A percentile compares a stretch with the other conserved stretches of the same genome.
phyloP scores from a whole-genome alignment of 768 basidiomycete genomes.

The Amanita muscaria region DNA sequence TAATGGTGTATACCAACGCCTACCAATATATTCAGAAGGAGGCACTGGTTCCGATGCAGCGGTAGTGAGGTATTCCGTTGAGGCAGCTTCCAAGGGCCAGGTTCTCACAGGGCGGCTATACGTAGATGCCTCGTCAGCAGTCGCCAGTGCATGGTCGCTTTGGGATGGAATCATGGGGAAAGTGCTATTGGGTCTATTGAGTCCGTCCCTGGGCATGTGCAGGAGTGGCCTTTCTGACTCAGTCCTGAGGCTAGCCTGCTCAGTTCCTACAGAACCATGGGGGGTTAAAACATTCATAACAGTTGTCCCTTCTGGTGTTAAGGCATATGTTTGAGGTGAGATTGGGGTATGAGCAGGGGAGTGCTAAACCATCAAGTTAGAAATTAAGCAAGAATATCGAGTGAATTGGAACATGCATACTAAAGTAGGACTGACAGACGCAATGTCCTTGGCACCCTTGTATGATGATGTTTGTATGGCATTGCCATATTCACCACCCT shows the following conservation, averaged over 20 bases:
- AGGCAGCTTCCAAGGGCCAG: slow-evolving; percentile 8
- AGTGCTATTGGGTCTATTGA: slow-evolving; percentile 33
- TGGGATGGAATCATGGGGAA: slow-evolving; percentile 22
- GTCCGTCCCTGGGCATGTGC: slow-evolving; percentile 45
- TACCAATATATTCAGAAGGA: slow-evolving; percentile 37
- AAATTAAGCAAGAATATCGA: slow-evolving; percentile 3
- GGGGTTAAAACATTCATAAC: slow-evolving; percentile 31
- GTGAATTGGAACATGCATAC: slow-evolving; percentile 1
- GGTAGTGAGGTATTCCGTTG: slow-evolving; percentile 38
- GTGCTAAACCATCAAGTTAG: slow-evolving; percentile 6
- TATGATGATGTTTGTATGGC: no score
- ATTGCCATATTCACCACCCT: no score
- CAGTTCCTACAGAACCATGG: slow-evolving; percentile 27
- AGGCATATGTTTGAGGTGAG: slow-evolving; percentile 18
- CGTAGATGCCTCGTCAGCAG: slow-evolving; percentile 33
- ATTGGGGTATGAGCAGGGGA: slow-evolving; percentile 15
- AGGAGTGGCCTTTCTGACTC: slow-evolving; percentile 27
- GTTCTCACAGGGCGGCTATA: slow-evolving; percentile 12
- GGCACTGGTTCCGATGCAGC: slow-evolving; percentile 33
- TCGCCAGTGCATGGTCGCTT: slow-evolving; percentile 37
- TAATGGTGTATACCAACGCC: slow-evolving; percentile 24
- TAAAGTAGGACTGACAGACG: not conserved
- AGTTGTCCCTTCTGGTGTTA: slow-evolving; percentile 32
- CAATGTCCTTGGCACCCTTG: no score
- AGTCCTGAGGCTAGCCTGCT: slow-evolving; percentile 28